Base-by-base conservation (phyloP, 805 yeast genomes). In the Kregervanrija fluxuum region DNA sequence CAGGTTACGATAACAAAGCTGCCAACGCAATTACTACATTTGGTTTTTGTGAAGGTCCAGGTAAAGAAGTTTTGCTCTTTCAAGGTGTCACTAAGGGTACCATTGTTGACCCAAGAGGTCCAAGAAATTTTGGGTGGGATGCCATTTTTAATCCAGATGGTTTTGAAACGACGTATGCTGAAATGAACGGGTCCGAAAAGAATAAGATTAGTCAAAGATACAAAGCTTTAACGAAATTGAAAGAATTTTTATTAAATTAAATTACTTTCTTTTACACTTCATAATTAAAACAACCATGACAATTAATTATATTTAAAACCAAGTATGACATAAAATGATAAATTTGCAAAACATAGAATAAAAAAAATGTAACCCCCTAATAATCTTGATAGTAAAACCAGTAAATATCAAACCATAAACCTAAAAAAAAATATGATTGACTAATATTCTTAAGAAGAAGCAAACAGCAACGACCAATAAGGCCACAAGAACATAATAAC, bases 11-110 rank as follows among this genome's bases (percentile, higher is more conserved):
- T 40, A 86, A 87, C 62, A 88, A 88, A 60, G 65, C 79, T 3
- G 99, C 96, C 6, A 74, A 78, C 48, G 96, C 98, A 1, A 77
- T 88, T 41, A 87, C 96, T 54, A 90, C 98, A 0, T 87, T 91
- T 59, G 99, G 95, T 1, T 93, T 77, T 69, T 82, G 95, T 54
- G 91, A 75, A 47, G 90, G 89, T 0, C 85, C 95, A 2, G 95
- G 80, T 5, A 46, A 69, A 36, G 82, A 79, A 46, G 88, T 82
- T n/a, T 62, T 74, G 50, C 68, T 88, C 39, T 90, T 93, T 65
- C 91, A 86, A 62, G 99, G 99, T 8, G 65, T 77, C 38, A 85
- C 95, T 1, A 70, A 75, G 11, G 99, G 99, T 16, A 64, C 53
- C 8, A 90, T 93, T 56, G 98, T 90, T 5, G 72, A 80, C 33